Evolutionary conservation across 805 yeast species (phyloP).

Genomic region (Cyberlindnera veronae): DNA sequence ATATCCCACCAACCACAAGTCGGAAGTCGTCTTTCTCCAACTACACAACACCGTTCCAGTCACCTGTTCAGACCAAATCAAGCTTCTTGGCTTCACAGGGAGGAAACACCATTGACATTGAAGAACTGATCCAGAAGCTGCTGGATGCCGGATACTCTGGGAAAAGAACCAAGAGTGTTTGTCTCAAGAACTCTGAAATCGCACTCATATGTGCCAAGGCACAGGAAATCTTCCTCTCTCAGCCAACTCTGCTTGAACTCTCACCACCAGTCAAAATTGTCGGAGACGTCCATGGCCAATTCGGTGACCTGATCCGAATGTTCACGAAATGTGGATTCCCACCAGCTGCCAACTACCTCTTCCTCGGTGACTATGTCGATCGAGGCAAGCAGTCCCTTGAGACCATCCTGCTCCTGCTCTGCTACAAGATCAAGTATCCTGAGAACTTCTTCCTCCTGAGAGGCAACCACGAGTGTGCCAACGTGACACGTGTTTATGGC

Average conservation of each 20-base stretch:
- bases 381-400: constrained; percentile 93
- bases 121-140: constrained; percentile 84
- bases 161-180: constrained; percentile 83
- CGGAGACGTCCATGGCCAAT: constrained; percentile 96
- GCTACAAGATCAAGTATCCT: constrained; percentile 84
- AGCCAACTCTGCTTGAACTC: constrained; percentile 85
- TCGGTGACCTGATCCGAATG: constrained; percentile 82
- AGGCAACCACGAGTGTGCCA: constrained; percentile 94
- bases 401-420: constrained; percentile 69
- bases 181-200: constrained; percentile 87
- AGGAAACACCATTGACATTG: constrained; percentile 53
- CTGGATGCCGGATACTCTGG: constrained; percentile 96
- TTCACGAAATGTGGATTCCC: constrained; percentile 86
- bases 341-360: constrained; percentile 65
- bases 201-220: constrained; percentile 83
- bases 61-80: constrained; percentile 20
- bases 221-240: constrained; percentile 82
- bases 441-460: constrained; percentile 81
- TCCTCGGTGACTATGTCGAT: constrained; percentile 90
- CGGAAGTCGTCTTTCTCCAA: constrained; percentile 24
- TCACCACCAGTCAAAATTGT: constrained; percentile 79
- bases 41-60: constrained; percentile 25
- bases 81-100: constrained; percentile 21
- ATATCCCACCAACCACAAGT: constrained; percentile 25
- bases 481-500: constrained; percentile 92